phyloP scores from a whole-genome alignment of 1,284 basidiomycete genomes.

The Phenoliferia sp. region DNA sequence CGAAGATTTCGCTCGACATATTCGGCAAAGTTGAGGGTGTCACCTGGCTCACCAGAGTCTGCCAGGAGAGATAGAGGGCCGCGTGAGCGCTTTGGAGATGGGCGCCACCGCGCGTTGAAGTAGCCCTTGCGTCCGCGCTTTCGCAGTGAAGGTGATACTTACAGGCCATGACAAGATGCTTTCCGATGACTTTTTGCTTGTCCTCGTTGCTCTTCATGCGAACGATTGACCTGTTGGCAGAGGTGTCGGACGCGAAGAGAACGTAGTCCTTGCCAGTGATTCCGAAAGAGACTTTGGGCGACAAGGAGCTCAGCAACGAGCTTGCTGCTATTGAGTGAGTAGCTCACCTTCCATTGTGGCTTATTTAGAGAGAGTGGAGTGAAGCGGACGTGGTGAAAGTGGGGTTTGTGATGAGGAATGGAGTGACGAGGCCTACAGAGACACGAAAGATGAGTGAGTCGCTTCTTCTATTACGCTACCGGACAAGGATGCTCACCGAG shows the following conservation, averaged over 20 bases:
- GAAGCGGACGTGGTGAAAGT: not conserved
- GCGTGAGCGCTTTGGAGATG: not conserved
- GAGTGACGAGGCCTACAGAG: not conserved
- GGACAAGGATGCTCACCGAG: no score
- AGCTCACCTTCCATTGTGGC: conserved; percentile 15
- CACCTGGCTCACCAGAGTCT: conserved; percentile 55
- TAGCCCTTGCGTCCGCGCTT: not conserved
- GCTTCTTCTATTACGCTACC: no score
- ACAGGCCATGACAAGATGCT: conserved; percentile 94
- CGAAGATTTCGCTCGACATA: conserved; percentile 93
- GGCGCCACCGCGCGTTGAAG: not conserved
- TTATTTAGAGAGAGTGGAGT: not conserved
- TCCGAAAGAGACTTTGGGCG: conserved; percentile 28
- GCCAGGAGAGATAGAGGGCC: not conserved
- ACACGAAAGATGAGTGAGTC: no score
- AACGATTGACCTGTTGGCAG: conserved; percentile 82
- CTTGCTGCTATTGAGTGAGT: not conserved
- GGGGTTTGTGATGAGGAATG: not conserved
- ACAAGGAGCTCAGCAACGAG: not conserved
- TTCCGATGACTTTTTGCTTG: conserved; percentile 88
- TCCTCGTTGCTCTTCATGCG: conserved; percentile 98
- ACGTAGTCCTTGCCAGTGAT: conserved; percentile 84
- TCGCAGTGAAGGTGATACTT: conserved; percentile 35
- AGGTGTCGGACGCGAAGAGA: conserved; percentile 85
- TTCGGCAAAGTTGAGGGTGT: conserved; percentile 95